A percentile compares a stretch with the other conserved stretches of the same genome.
Evolutionary conservation across 345 rosid genomes (phyloP).

Genomic region (Salix suchowensis): DNA sequence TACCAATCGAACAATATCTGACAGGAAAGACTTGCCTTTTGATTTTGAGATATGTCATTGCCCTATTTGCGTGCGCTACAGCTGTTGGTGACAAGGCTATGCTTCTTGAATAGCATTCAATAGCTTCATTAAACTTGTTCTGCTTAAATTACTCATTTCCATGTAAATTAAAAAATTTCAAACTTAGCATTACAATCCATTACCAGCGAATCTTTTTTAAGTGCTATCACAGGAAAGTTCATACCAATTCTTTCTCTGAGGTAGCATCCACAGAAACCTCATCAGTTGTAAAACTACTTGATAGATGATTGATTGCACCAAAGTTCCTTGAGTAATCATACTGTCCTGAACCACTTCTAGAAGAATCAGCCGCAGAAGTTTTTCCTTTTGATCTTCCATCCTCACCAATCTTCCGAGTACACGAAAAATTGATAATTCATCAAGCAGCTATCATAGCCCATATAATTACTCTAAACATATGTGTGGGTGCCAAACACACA

Average conservation of each 20-base stretch:
- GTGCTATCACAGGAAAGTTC: constrained; percentile 2
- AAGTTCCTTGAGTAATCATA: constrained; percentile 41
- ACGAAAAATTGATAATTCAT: constrained; percentile 12
- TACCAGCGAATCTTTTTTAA: background rate
- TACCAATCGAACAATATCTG: background rate
- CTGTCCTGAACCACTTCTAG: constrained; percentile 17
- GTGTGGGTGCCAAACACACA: background rate
- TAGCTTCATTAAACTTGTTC: constrained; percentile 78
- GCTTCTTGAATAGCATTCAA: constrained; percentile 85
- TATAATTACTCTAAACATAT: background rate
- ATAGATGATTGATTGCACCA: no score
- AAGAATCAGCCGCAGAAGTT: constrained; percentile 15
- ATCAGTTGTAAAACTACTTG: no score
- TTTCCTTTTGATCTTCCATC: constrained; percentile 22
- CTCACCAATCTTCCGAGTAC: constrained; percentile 24
- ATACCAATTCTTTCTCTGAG: constrained; percentile 84
- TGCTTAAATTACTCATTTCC: constrained; percentile 82
- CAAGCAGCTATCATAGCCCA: background rate
- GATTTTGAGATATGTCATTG: constrained; percentile 87
- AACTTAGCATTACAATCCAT: background rate
- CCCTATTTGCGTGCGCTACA: constrained; percentile 83
- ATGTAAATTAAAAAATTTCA: constrained; percentile 28
- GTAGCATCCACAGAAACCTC: constrained; percentile 52
- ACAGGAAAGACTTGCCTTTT: constrained; percentile 39
- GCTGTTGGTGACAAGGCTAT: constrained; percentile 81